Base-by-base conservation (phyloP, 2,329 filamentous ascomycete genomes). In the Beauveria rudraprayagi region DNA sequence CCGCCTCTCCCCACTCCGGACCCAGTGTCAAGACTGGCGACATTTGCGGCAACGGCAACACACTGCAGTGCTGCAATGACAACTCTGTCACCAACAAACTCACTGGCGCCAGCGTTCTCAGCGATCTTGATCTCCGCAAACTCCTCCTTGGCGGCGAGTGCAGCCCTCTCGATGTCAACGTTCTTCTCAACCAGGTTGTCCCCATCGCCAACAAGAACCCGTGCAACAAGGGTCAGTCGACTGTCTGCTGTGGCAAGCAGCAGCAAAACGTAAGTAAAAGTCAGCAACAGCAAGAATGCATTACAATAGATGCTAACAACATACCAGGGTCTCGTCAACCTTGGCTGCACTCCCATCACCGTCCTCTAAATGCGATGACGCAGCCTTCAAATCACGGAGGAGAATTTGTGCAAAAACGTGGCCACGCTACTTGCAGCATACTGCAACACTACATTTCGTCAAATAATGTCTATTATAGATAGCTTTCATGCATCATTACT, bases 41-140 rank as follows among this genome's bases (percentile, higher is more conserved):
- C n/a, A 37, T 57, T n/a, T 61, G 62, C 52, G 51, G 54, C 34
- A 60, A 60, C 51, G 58, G 50, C 26, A 56, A 60, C 37, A 8
- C 3, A 1, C 3, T 54, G 16, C 26, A 60, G 0, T 60, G 57
- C 50, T 60, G 57, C 47, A n/a, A 54, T n/a, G 3, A 11, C 40
- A 22, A 37, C 7, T n/a, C 40, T 26, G 50, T 43, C 17, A 22
- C 50, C 22, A 22, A 47, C 11, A 54, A 52, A 28, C 1, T 51
- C 41, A 28, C 34, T 26, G 3, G 10, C n/a, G 6, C 41, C 11
- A 2, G 26, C 16, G 0, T 54, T 24, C 37, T 60, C 50, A 8
- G 19, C 16, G n/a, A 5, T 6, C 6, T 47, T 1, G 28, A 48
- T 16, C 41, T 54, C 1, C 28, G 22, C 47, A 24, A 34, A 1